Evolutionary conservation across 768 basidiomycete genomes (phyloP), one percentile per base, ranked within the genome.

Genomic region (Lepiota subincarnata): DNA sequence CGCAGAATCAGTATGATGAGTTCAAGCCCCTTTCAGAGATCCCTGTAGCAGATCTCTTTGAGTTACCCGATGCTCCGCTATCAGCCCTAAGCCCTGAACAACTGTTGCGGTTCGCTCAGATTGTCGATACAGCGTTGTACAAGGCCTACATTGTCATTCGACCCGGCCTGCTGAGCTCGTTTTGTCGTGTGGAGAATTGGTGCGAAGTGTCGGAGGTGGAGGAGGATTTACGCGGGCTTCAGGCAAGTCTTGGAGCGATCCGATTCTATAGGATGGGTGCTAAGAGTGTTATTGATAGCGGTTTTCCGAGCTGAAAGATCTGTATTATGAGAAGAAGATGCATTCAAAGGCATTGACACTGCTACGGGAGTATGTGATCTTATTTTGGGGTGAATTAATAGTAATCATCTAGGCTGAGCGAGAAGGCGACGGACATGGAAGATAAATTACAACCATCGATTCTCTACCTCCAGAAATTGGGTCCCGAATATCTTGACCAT

Each of bases 311-410:
- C 78, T 99, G 35, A 83, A 92, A 42, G 92, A 91, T 65, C 70
- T 98, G 26, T 99, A 98, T 64, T 83, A 92, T 59, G 93, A 92
- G 34, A 94, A 94, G 75, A 89, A 89, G 72, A 97, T 96, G 92
- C 97, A 99, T 60, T 75, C 76, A 0, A 89, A 95, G 66, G 94
- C 96, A 0, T 68, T 99, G 58, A 73, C 79, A 24, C 75, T 98
- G 31, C 76, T 99, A n/a, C 80, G 82, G 64, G 81, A 91, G 96
- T 97, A 58, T 59, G 90, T 68, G 11, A 14, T 39, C 8, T 42
- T 35, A 24, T 35, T n/a, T 31, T 36, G 13, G 34, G 12, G 11
- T 50, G 0, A n/a, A 14, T 18, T 28, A 12, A 22, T 18, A 19
- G 7, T 57, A 19, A 53, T 24, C 5, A 19, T 37, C n/a, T 56